Evolutionary conservation across 1,284 basidiomycete genomes (phyloP).

Genomic region (Rhodotorula sp.): DNA sequence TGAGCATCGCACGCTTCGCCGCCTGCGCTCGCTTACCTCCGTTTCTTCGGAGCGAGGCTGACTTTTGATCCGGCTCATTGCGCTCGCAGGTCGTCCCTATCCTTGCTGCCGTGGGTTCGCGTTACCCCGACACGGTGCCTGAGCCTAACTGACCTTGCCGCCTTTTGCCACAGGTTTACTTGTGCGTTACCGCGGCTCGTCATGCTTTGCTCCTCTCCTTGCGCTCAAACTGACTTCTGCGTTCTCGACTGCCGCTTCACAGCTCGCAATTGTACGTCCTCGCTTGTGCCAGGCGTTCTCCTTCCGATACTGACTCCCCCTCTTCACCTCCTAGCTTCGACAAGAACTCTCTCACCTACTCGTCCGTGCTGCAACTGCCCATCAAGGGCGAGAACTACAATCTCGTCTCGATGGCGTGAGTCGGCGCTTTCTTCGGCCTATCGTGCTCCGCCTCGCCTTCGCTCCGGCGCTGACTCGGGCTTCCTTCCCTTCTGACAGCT

Average conservation of each 20-base stretch:
- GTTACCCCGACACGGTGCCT: no score
- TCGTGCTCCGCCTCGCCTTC: conserved; percentile 45
- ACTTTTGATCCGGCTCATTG: no score
- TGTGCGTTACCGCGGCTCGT: neutral
- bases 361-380: conserved; percentile 59
- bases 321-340: conserved; percentile 53
- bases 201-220: neutral
- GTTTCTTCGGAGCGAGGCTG: no score
- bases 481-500: conserved; percentile 35
- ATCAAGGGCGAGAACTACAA: conserved; percentile 58
- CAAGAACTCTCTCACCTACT: conserved; percentile 65
- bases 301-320: neutral
- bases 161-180: conserved; percentile 63
- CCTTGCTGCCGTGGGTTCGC: conserved; percentile 57
- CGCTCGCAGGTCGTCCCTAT: conserved; percentile 51
- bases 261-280: neutral
- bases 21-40: no score
- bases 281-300: neutral
- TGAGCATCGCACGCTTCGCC: neutral
- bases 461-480: neutral
- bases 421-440: conserved; percentile 3
- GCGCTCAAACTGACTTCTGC: neutral
- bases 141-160: no score
- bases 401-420: conserved; percentile 57
- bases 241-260: neutral